Base-by-base conservation (phyloP, 1,284 basidiomycete species). In the Cutaneotrichosporon sp. region DNA sequence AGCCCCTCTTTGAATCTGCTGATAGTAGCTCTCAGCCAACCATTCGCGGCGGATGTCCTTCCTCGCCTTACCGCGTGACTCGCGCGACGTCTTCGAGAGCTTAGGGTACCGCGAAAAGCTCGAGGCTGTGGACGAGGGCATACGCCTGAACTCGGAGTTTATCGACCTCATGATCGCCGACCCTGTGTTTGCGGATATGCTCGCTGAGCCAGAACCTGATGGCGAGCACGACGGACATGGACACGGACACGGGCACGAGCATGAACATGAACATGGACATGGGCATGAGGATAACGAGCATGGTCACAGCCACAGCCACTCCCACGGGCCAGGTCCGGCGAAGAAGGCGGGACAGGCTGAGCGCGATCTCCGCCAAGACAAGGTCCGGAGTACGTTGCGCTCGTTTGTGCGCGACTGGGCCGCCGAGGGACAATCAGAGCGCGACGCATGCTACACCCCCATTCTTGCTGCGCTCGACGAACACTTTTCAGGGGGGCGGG, bases 321-420 rank as follows among this genome's bases (percentile, higher is more conserved):
- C 66, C 13, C 70, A 72, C 49, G 56, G 34, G 52, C 16, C 47
- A 10, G 56, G 53, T 31, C 61, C 31, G 18, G 10, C 8, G 49
- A 16, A 16, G 13, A 14, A 22, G 13, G 55, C 61, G 34, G 53
- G 67, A 50, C 70, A 76, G 59, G 63, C 63, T 0, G 71, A 73
- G 46, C 67, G 67, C n/a, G 74, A 78, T 64, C 40, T 52, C 22
- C 59, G 52, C 42, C 76, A 79, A 62, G 80, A 96, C 78, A 95
- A 95, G 73, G 82, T 97, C 31, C 83, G 91, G 64, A 92, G 90
- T 73, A 95, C 92, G 0, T 80, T 97, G 47, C 91, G 94, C 73
- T 92, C 94, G 70, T 89, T 95, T 61, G 92, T 93, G 10, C 85
- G 92, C 14, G 93, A 96, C 73, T 97, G 93, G 93, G 90, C 89